These are phyloP conservation scores for Aleurites moluccanus DNA, from an alignment of 441 rosid species.

Conservation along the genomic window DNA sequence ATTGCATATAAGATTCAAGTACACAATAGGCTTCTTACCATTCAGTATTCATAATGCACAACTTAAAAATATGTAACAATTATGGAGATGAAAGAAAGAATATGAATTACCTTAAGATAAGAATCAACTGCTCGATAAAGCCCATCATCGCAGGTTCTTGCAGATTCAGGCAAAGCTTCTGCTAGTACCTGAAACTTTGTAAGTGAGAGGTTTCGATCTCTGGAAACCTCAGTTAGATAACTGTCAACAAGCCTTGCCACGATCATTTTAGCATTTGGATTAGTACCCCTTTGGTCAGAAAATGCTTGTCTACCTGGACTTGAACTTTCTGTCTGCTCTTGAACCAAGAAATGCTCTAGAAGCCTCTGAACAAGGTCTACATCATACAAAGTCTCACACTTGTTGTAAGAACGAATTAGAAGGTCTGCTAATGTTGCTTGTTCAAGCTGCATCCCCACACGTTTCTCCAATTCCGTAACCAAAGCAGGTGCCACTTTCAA, in stretches of 20 bases:
- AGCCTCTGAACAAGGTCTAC: constrained; percentile 93
- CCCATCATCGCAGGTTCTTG: constrained; percentile 89
- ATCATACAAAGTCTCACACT: constrained; percentile 69
- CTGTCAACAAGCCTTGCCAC: constrained; percentile 94
- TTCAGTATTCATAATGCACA: neutral
- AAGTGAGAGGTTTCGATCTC: constrained; percentile 75
- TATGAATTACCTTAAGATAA: constrained; percentile 71
- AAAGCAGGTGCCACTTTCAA: constrained; percentile 85
- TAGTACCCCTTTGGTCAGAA: constrained; percentile 42
- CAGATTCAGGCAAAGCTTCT: constrained; percentile 91
- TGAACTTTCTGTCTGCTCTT: constrained; percentile 78
- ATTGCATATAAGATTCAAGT: neutral
- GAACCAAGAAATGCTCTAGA: constrained; percentile 91
- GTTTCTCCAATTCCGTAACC: constrained; percentile 85
- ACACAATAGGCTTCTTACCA: neutral
- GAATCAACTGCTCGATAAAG: constrained; percentile 92
- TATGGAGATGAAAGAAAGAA: neutral
- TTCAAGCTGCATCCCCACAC: constrained; percentile 97
- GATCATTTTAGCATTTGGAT: constrained; percentile 79
- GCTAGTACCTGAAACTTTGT: constrained; percentile 94
- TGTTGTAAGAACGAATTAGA: constrained; percentile 64
- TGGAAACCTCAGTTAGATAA: constrained; percentile 86
- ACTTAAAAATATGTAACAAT: neutral
- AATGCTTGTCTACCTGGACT: constrained; percentile 66
- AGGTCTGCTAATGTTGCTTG: constrained; percentile 87